phyloP scores from a whole-genome alignment of 2,329 filamentous ascomycete genomes.

The Xylaria sp. region DNA sequence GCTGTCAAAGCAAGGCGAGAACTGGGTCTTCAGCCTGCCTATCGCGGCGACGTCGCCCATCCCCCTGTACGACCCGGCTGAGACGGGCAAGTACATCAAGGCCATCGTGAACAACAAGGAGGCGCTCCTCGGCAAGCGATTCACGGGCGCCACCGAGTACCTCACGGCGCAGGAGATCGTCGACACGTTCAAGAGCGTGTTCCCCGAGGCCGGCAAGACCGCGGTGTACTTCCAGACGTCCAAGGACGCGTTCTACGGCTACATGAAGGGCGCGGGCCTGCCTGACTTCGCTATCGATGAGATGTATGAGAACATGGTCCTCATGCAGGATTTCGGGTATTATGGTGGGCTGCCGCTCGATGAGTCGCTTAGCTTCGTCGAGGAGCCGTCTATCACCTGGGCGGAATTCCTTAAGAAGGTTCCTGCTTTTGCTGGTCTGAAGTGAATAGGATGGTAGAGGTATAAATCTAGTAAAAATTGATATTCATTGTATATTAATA shows the following conservation, averaged over 20 bases:
- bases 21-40: constrained; percentile 43
- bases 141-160: constrained; percentile 51
- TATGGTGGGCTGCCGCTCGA: constrained; percentile 53
- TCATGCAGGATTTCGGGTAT: constrained; percentile 59
- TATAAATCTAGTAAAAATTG: background rate
- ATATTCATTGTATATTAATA: background rate
- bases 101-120: constrained; percentile 44
- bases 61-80: constrained; percentile 44
- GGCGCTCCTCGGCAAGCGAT: constrained; percentile 49
- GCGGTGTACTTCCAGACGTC: constrained; percentile 45
- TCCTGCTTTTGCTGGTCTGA: constrained; percentile 44
- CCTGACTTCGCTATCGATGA: constrained; percentile 52
- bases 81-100: constrained; percentile 49
- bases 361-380: constrained; percentile 45
- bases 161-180: constrained; percentile 48
- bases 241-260: constrained; percentile 49
- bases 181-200: constrained; percentile 46
- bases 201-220: constrained; percentile 47
- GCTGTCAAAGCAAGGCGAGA: constrained; percentile 41
- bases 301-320: constrained; percentile 58
- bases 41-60: constrained; percentile 41
- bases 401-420: constrained; percentile 46
- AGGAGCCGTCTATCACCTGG: constrained; percentile 50
- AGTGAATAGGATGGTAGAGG: constrained; percentile 34
- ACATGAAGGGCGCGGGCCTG: constrained; percentile 43